phyloP scores from a whole-genome alignment of 179 eudicot genomes.

The Beta macrorhiza region DNA sequence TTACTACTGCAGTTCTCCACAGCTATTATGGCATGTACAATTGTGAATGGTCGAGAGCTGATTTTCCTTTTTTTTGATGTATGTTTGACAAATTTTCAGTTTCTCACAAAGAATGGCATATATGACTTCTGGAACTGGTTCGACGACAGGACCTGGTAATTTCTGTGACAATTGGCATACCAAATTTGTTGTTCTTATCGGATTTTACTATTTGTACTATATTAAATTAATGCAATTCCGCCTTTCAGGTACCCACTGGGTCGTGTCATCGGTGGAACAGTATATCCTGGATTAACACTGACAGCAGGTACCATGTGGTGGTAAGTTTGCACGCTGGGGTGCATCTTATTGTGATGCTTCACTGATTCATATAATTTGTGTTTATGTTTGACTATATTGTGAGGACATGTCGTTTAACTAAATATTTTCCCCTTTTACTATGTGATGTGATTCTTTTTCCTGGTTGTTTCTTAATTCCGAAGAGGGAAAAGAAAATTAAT shows the following conservation, averaged over 20 bases:
- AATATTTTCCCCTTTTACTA: not conserved
- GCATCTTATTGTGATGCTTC: constrained; percentile 10
- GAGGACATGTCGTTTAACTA: not conserved
- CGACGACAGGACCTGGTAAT: constrained; percentile 98
- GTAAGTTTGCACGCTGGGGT: constrained; percentile 45
- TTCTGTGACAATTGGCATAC: constrained; percentile 6
- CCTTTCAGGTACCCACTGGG: constrained; percentile 89
- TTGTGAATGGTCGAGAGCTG: constrained; percentile 1
- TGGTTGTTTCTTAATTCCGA: not conserved
- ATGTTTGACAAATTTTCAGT: constrained; percentile 55
- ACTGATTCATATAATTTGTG: not conserved
- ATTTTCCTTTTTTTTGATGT: constrained; percentile 12
- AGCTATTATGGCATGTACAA: not conserved
- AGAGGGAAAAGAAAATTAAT: not conserved
- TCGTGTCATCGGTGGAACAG: constrained; percentile 97
- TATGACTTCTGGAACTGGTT: constrained; percentile 99
- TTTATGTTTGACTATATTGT: constrained; percentile 6
- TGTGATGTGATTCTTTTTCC: not conserved
- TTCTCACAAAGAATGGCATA: constrained; percentile 83
- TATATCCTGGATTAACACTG: constrained; percentile 92
- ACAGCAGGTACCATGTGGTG: constrained; percentile 97
- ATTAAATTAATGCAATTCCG: constrained; percentile 17
- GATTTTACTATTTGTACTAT: not conserved
- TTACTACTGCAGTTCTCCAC: not conserved
- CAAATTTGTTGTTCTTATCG: not conserved